Conservation (phyloP, 768 basidiomycete genomes). For the Antrodiella citrinella region DNA sequence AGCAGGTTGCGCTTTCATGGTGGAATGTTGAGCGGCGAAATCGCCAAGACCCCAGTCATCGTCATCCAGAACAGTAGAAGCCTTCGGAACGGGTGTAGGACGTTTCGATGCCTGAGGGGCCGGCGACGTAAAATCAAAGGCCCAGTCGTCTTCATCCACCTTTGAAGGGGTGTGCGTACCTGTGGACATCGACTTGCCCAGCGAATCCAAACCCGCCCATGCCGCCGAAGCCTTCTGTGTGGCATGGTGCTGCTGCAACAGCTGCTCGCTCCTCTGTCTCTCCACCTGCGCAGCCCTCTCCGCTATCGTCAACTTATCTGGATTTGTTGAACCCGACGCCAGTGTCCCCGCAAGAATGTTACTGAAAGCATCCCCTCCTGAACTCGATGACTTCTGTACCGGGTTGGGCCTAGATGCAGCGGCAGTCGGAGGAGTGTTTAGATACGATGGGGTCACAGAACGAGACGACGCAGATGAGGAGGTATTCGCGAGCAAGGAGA, state of each 20-base stretch:
- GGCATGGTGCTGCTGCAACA: constrained; percentile 1
- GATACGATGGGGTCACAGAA: constrained; percentile 23
- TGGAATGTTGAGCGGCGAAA: constrained; percentile 22
- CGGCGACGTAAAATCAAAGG: constrained; percentile 9
- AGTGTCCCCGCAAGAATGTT: constrained; percentile 43
- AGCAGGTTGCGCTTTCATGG: constrained; percentile 10
- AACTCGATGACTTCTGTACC: constrained; percentile 14
- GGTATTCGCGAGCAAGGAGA: constrained; percentile 45
- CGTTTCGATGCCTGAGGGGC: not conserved
- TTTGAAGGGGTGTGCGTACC: constrained; percentile 7
- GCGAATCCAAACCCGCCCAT: constrained; percentile 62
- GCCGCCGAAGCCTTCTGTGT: constrained; percentile 27
- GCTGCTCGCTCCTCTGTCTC: constrained; percentile 30
- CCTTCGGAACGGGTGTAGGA: constrained; percentile 2
- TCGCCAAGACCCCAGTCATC: constrained; percentile 41
- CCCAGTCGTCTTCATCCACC: constrained; percentile 13
- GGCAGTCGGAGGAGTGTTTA: not conserved
- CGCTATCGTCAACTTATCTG: constrained; percentile 62
- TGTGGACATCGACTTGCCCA: constrained; percentile 23
- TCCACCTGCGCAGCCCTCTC: constrained; percentile 58
- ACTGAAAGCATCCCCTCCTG: constrained; percentile 62
- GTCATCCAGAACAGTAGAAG: constrained; percentile 13
- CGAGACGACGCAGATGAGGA: constrained; percentile 30
- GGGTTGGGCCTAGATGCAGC: constrained; percentile 9
- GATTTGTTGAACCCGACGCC: constrained; percentile 23